Percentiles rank a stretch among this genome's conserved stretches.
phyloP scores from a whole-genome alignment of 257 asterid genomes.

The Ajuga chamaepitys region DNA sequence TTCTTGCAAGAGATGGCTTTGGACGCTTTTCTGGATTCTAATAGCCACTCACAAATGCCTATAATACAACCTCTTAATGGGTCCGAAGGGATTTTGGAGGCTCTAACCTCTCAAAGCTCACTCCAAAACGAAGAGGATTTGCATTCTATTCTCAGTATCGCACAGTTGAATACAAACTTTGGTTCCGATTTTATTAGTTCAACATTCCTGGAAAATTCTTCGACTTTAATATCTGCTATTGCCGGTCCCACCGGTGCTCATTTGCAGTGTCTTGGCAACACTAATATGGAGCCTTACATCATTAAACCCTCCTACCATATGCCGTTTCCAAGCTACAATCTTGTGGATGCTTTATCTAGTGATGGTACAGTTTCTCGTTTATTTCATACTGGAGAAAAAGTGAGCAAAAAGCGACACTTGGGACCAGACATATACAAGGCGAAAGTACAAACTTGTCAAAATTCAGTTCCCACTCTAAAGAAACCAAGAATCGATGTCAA shows the following conservation, averaged over 20 bases:
- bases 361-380: constrained; percentile 8
- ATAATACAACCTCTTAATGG: constrained; percentile 8
- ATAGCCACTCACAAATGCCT: constrained; percentile 10
- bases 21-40: constrained; percentile 23
- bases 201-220: constrained; percentile 6
- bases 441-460: constrained; percentile 7
- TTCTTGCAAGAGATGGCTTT: constrained; percentile 25
- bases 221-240: not conserved
- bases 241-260: constrained; percentile 15
- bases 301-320: constrained; percentile 14
- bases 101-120: constrained; percentile 19
- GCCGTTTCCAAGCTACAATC: constrained; percentile 19
- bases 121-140: constrained; percentile 5
- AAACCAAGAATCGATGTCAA: constrained; percentile 26
- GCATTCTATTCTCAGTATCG: constrained; percentile 13
- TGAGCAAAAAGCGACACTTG: constrained; percentile 6
- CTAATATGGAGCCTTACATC: constrained; percentile 20
- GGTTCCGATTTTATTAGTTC: constrained; percentile 10
- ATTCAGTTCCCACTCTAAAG: constrained; percentile 14
- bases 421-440: constrained; percentile 14
- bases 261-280: constrained; percentile 19
- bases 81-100: constrained; percentile 19
- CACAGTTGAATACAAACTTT: constrained; percentile 17
- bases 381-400: constrained; percentile 21
- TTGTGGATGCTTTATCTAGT: constrained; percentile 2